Evolutionary conservation across 768 basidiomycete genomes (phyloP).

Genomic region (Xanthoconium purpureum): DNA sequence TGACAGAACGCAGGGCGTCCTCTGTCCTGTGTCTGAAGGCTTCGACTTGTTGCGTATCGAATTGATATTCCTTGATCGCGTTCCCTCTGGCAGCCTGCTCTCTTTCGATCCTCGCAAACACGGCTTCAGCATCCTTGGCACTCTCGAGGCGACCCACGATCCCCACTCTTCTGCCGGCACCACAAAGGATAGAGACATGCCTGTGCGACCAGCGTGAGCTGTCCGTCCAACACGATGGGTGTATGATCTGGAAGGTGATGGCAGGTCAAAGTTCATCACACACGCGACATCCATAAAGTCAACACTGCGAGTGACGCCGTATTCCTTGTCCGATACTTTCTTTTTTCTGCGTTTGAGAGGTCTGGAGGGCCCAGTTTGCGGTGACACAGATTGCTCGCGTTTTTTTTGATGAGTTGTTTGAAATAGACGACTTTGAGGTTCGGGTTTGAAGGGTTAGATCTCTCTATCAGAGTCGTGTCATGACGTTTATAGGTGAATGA

Average conservation of each 20-base stretch:
- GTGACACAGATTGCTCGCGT: slow-evolving; percentile 55
- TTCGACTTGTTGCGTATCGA: slow-evolving; percentile 95
- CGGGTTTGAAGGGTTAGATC: slow-evolving; percentile 31
- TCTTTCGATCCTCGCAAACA: slow-evolving; percentile 65
- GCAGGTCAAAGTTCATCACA: slow-evolving; percentile 98
- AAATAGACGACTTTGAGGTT: slow-evolving; percentile 9
- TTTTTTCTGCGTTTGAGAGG: slow-evolving; percentile 51
- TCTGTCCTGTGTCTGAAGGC: slow-evolving; percentile 98
- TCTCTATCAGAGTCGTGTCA: slow-evolving; percentile 39
- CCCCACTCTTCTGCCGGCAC: slow-evolving; percentile 66
- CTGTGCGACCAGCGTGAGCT: slow-evolving; percentile 91
- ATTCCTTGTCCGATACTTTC: slow-evolving; percentile 65
- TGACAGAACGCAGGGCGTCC: slow-evolving; percentile 87
- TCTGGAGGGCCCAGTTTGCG: slow-evolving; percentile 37
- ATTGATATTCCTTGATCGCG: slow-evolving; percentile 81
- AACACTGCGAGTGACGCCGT: slow-evolving; percentile 92
- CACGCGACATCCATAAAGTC: slow-evolving; percentile 97
- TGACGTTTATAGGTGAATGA: slow-evolving; percentile 24
- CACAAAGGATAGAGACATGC: slow-evolving; percentile 88
- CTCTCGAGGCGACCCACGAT: slow-evolving; percentile 66
- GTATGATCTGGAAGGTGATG: slow-evolving; percentile 80
- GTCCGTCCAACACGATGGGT: slow-evolving; percentile 96
- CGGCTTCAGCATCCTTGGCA: slow-evolving; percentile 68
- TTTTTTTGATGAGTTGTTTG: slow-evolving; percentile 39
- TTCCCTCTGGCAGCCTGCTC: slow-evolving; percentile 61